A percentile compares a stretch with the other conserved stretches of the same genome.
phyloP scores from a whole-genome alignment of 2,329 filamentous ascomycete species.

The Colletotrichum euphorbiae region DNA sequence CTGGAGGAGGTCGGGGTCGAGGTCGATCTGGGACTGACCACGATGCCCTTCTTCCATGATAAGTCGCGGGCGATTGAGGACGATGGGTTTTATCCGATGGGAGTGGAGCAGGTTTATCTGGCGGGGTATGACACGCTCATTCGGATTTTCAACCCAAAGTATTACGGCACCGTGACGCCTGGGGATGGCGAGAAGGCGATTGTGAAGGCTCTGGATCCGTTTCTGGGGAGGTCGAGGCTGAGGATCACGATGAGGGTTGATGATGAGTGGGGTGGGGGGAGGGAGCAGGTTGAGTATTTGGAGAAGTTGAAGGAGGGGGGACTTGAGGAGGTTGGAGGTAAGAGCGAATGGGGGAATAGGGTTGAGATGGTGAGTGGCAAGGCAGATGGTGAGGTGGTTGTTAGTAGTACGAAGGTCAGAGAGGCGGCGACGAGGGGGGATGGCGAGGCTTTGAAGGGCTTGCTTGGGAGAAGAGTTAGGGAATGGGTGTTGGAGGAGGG shows the following conservation, averaged over 20 bases:
- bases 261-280: constrained; percentile 68
- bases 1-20: constrained; percentile 42
- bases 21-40: constrained; percentile 78
- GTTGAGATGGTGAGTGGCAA: constrained; percentile 69
- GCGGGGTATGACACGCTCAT: constrained; percentile 82
- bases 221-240: constrained; percentile 72
- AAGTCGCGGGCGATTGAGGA: constrained; percentile 72
- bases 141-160: constrained; percentile 78
- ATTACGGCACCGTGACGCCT: constrained; percentile 60
- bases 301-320: constrained; percentile 58
- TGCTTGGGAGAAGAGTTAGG: constrained; percentile 69
- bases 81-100: constrained; percentile 54
- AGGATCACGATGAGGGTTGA: constrained; percentile 73
- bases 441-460: constrained; percentile 57
- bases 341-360: constrained; percentile 66
- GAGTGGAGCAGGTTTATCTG: constrained; percentile 71
- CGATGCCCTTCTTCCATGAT: constrained; percentile 78
- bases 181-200: constrained; percentile 51
- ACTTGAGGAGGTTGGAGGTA: constrained; percentile 65
- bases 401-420: constrained; percentile 74
- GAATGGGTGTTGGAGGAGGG: constrained; percentile 67
- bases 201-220: constrained; percentile 67
- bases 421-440: constrained; percentile 62
- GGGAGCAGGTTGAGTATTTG: constrained; percentile 67
- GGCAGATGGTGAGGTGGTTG: constrained; percentile 53